Base-by-base conservation (phyloP, 1,284 basidiomycete genomes). In the Irpex rosettiformis region DNA sequence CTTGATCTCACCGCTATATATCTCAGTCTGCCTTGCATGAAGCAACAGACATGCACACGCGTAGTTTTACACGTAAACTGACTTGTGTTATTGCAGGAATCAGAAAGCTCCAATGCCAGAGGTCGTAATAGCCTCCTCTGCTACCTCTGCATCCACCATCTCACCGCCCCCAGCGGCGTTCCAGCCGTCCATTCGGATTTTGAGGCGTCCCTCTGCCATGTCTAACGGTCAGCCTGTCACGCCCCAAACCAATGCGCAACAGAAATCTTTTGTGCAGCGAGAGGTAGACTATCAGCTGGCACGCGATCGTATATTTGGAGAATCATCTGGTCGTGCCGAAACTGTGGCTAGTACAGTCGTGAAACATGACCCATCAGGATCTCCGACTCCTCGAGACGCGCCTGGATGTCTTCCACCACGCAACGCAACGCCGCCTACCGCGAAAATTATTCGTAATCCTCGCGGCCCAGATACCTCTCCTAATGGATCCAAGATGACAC, bases 81-180 rank as follows among this genome's bases (percentile, higher is more conserved):
- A 56, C 21, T n/a, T 22, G 18, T 25, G 5, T 27, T 28, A 55
- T 57, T 64, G 13, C 37, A 81, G 80, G 54, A 81, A 81, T 61
- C 68, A 65, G 37, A 69, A 74, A 52, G 66, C 67, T 0, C 79
- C 79, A 6, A 81, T 81, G 79, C 80, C 79, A 3, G 69, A 79
- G 51, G 67, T 80, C 51, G 65, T 80, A 27, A 70, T 76, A 2
- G 69, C 75, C 0, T 66, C 77, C 28, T 71, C 70, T 21, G 58
- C 64, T 29, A 67, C 66, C 4, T 43, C 64, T 33, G 30, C 49
- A 2, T 11, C 63, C 7, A 56, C 61, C 6, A 57, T 67, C 22
- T 63, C 71, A 24, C 73, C 72, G 10, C 74, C 74, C 0, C 66
- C 72, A 0, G 69, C 72, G 18, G 73, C 72, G 2, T 68, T 77